Percentiles rank a stretch among this genome's conserved stretches.
Conservation (phyloP, 345 rosid genomes). For the Ceriops zippeliana region DNA sequence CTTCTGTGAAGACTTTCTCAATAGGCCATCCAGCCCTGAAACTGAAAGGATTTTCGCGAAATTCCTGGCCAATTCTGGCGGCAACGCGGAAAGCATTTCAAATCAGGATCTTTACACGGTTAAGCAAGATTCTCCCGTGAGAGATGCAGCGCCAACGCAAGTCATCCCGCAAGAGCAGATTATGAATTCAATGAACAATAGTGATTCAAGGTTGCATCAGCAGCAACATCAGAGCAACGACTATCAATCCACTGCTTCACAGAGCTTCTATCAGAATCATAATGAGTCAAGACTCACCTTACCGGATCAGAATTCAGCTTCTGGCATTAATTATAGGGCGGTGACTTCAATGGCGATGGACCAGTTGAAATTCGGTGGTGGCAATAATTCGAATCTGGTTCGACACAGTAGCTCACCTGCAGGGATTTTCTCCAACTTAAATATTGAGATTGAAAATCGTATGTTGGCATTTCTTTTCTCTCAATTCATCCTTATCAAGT, state of each 20-base stretch:
- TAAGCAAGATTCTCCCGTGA: slow-evolving; percentile 31
- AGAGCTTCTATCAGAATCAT: slow-evolving; percentile 39
- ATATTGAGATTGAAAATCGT: slow-evolving; percentile 60
- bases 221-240: slow-evolving; percentile 17
- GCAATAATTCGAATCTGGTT: slow-evolving; percentile 46
- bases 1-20: slow-evolving; percentile 50
- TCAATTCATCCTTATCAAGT: background rate
- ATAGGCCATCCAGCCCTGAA: slow-evolving; percentile 63
- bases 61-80: slow-evolving; percentile 39
- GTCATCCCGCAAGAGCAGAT: slow-evolving; percentile 22
- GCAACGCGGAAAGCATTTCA: slow-evolving; percentile 27
- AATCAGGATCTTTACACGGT: slow-evolving; percentile 9
- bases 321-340: slow-evolving; percentile 26
- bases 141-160: slow-evolving; percentile 19
- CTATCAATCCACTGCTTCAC: slow-evolving; percentile 25
- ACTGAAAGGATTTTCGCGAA: slow-evolving; percentile 55
- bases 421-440: slow-evolving; percentile 66
- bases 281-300: slow-evolving; percentile 33
- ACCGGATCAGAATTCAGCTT: slow-evolving; percentile 32
- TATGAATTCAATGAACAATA: slow-evolving; percentile 26
- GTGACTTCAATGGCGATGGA: slow-evolving; percentile 29
- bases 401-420: slow-evolving; percentile 95
- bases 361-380: slow-evolving; percentile 35
- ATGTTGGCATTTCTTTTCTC: background rate
- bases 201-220: slow-evolving; percentile 12